These are phyloP conservation scores for Salix arbutifolia DNA, from an alignment of 345 rosid genomes.

Conservation along the genomic window DNA sequence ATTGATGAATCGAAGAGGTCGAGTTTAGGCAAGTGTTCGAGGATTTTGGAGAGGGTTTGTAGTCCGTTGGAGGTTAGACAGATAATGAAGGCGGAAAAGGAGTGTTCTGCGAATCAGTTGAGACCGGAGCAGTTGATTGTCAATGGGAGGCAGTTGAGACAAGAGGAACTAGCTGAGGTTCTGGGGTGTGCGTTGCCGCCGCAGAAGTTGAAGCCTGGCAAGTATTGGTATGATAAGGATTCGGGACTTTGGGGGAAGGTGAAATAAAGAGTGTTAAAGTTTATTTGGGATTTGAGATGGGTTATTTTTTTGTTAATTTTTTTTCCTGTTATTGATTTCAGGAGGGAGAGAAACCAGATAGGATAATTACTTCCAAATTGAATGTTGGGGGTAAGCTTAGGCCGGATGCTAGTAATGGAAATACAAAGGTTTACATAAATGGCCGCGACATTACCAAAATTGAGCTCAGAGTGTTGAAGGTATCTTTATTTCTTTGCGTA, in stretches of 20 bases:
- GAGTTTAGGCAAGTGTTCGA: constrained; percentile 45
- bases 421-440: constrained; percentile 52
- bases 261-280: neutral
- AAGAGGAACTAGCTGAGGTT: constrained; percentile 46
- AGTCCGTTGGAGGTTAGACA: constrained; percentile 50
- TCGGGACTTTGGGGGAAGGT: constrained; percentile 93
- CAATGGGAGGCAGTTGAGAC: constrained; percentile 46
- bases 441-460: constrained; percentile 62
- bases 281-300: neutral
- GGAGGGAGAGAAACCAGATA: constrained; percentile 68
- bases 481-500: constrained; percentile 1
- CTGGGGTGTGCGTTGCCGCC: constrained; percentile 56
- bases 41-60: constrained; percentile 39
- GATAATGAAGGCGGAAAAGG: constrained; percentile 65
- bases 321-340: constrained; percentile 20
- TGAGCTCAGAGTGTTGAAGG: constrained; percentile 49
- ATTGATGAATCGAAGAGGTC: constrained; percentile 49
- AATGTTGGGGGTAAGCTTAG: constrained; percentile 49
- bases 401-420: constrained; percentile 52
- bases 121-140: constrained; percentile 58
- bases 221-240: constrained; percentile 98
- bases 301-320: neutral
- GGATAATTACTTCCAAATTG: constrained; percentile 51
- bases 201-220: constrained; percentile 81
- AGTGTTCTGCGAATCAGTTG: constrained; percentile 54